Evolutionary conservation across 345 rosid genomes (phyloP).

Genomic region (Ailanthus altissimus): DNA sequence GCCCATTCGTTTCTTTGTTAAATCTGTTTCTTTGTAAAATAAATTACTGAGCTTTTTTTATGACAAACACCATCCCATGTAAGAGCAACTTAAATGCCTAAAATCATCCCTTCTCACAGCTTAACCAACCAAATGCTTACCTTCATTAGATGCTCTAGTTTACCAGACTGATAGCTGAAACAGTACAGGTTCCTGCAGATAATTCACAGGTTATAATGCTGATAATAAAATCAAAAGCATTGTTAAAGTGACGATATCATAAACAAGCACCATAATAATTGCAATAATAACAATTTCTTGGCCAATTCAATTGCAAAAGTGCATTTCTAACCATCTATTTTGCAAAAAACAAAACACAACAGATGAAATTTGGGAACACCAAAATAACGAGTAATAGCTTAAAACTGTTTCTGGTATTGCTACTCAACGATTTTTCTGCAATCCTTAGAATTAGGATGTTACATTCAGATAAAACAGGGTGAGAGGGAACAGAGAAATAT

Average conservation of each 20-base stretch:
- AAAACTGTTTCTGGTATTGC: not conserved
- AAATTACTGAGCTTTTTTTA: not conserved
- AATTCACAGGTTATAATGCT: constrained; percentile 13
- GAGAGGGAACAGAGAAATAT: not conserved
- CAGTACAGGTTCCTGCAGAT: constrained; percentile 78
- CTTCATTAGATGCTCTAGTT: constrained; percentile 95
- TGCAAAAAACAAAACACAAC: too few species aligned
- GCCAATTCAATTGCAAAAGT: not conserved
- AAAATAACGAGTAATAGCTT: not conserved
- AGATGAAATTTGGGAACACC: too few species aligned
- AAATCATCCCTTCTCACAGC: not conserved
- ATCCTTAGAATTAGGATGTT: not conserved
- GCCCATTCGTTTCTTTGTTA: not conserved
- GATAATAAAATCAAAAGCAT: not conserved
- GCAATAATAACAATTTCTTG: not conserved
- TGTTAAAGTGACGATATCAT: not conserved
- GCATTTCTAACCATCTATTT: too few species aligned
- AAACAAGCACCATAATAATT: not conserved
- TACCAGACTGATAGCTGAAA: constrained; percentile 93
- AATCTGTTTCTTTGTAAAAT: not conserved
- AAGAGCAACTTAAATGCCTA: not conserved
- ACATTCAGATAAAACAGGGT: not conserved
- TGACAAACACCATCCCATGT: not conserved
- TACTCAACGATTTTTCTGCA: not conserved
- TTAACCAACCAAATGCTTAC: constrained; percentile 37